Evolutionary conservation across 2,329 filamentous ascomycete genomes (phyloP).

Genomic region (Ambrosiella xylebori): DNA sequence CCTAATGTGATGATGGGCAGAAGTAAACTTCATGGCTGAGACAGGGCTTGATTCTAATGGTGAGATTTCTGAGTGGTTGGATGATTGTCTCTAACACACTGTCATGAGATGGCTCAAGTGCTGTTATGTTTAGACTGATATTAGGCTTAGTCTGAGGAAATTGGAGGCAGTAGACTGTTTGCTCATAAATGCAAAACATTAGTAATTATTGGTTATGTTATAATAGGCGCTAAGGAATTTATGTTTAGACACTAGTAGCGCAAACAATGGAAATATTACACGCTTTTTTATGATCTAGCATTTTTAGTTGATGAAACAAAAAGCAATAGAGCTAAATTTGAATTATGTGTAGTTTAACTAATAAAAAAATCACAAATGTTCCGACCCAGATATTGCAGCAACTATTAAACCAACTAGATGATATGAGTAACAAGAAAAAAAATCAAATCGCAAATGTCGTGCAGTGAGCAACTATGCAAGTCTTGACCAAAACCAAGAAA

Average conservation of each 20-base stretch:
- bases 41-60: too few species aligned
- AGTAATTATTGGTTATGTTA: too few species aligned
- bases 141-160: background rate
- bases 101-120: too few species aligned
- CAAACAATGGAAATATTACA: too few species aligned
- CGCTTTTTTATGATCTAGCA: too few species aligned
- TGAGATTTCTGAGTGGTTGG: too few species aligned
- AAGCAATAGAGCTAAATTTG: too few species aligned
- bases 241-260: background rate
- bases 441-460: constrained; percentile 1
- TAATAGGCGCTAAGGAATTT: background rate
- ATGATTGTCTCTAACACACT: too few species aligned
- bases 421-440: background rate
- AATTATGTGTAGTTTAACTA: background rate
- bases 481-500: constrained; percentile 4
- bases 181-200: background rate
- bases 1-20: too few species aligned
- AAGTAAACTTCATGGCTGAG: too few species aligned
- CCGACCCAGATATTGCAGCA: background rate
- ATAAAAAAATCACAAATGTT: background rate
- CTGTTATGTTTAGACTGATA: too few species aligned
- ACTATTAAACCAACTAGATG: background rate
- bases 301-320: too few species aligned
- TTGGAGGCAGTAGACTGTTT: background rate
- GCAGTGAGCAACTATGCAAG: background rate